Evolutionary conservation across 352 stramenopile genomes (phyloP).

Genomic region (Plasmopara muralis): DNA sequence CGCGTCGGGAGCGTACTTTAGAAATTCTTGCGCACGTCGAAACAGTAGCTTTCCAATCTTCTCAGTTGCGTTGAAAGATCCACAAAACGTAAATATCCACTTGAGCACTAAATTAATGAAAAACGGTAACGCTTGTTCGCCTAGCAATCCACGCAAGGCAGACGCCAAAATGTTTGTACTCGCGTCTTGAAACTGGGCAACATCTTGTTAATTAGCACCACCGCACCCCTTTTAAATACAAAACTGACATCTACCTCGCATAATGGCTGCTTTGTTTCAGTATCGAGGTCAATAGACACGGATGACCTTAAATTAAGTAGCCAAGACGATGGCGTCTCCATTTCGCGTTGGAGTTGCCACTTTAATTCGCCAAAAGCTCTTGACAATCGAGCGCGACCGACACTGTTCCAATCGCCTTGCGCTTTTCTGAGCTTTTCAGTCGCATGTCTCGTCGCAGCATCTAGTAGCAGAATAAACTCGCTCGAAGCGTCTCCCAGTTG

Average conservation of each 20-base stretch:
- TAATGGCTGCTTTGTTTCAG: constrained; percentile 12
- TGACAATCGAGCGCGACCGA: constrained; percentile 22
- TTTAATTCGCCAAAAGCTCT: constrained; percentile 31
- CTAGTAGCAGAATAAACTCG: constrained; percentile 54
- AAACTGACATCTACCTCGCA: constrained; percentile 7
- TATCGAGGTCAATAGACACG: constrained; percentile 15
- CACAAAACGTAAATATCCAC: constrained; percentile 37
- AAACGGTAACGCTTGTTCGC: constrained; percentile 19
- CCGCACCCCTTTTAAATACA: not conserved
- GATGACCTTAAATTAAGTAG: constrained; percentile 4
- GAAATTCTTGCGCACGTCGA: constrained; percentile 24
- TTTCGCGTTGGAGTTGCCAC: constrained; percentile 24
- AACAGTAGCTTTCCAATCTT: constrained; percentile 15
- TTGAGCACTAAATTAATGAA: constrained; percentile 37
- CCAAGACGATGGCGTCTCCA: constrained; percentile 1
- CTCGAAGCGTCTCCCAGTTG: constrained; percentile 48
- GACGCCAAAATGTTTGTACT: constrained; percentile 31
- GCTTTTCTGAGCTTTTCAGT: constrained; percentile 4
- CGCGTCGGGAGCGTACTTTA: constrained; percentile 26
- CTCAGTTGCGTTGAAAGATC: not conserved
- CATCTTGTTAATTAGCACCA: constrained; percentile 1
- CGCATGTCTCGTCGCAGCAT: constrained; percentile 21
- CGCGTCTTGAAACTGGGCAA: constrained; percentile 24
- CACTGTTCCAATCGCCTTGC: not conserved
- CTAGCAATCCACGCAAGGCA: constrained; percentile 31